Base-by-base conservation (phyloP, 352 stramenopile species). In the Blastocystis sp. region DNA sequence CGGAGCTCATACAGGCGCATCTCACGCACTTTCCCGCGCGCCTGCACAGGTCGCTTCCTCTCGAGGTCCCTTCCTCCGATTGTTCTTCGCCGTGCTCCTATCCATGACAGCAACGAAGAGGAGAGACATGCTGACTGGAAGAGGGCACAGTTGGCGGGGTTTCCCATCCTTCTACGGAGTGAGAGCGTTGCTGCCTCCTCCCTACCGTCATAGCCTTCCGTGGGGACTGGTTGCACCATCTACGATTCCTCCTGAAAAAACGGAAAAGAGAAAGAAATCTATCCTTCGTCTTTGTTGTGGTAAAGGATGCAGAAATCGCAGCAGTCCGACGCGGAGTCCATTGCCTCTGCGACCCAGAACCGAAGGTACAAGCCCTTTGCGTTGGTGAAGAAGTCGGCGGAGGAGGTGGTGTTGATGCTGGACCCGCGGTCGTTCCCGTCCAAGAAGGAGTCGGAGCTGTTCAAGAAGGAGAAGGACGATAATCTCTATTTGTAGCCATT, bases 351-450 rank as follows among this genome's bases (percentile, higher is more conserved):
- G 38, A 52, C 67, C 34, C 40, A 34, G 34, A 84, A n/a, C 28
- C 74, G 45, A 67, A 48, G 60, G n/a, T 56, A 56, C 43, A 84
- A 52, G 59, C 40, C 11, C 19, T 38, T 84, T 40, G 53, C 45
- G 19, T 28, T 84, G 7, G 74, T 84, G 38, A 84, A 84, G 74
- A 62, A 84, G n/a, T 28, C 40, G 38, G 53, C 67, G 56, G 56
- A 84, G 43, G 56, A 69, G 53, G 45, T 59, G 17, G 56, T 59
- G 17, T 59, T 84, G 34, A 56, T 84, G 45, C 53, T 84, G 19
- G 74, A 84, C 21, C 74, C 74, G 28, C 52, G 23, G 10, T 28
- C 11, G 34, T 45, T 53, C 34, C 53, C 52, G 11, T 70, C 60
- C 10, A 34, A 56, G 28, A 59, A 84, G 9, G 28, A 45, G 34